phyloP scores from a whole-genome alignment of 345 rosid genomes.

The Eucalyptus sp. region DNA sequence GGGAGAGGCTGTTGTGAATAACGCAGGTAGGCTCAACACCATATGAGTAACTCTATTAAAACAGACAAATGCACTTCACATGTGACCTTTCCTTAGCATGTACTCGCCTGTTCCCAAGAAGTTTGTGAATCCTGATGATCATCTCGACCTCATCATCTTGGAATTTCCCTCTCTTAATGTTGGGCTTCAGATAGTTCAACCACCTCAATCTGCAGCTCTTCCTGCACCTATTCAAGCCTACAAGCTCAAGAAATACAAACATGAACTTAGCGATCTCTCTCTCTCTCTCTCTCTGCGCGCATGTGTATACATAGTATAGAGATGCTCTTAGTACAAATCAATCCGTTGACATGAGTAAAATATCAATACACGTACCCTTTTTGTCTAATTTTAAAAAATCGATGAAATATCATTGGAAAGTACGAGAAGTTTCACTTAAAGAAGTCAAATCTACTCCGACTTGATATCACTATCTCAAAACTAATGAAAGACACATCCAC shows the following conservation, averaged over 20 bases:
- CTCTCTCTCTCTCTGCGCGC: neutral
- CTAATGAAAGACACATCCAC: neutral
- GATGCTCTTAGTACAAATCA: neutral
- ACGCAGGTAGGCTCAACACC: neutral
- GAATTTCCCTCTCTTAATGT: slow-evolving; percentile 7
- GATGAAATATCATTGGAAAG: neutral
- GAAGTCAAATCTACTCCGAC: neutral
- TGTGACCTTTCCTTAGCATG: neutral
- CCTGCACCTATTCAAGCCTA: slow-evolving; percentile 6
- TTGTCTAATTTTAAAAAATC: neutral
- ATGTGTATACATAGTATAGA: neutral
- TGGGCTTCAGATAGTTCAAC: slow-evolving; percentile 14
- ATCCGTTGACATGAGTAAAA: neutral
- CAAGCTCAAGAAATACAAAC: neutral
- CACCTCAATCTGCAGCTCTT: slow-evolving; percentile 10
- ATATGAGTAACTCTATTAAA: neutral
- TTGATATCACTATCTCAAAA: neutral
- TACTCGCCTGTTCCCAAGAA: slow-evolving; percentile 7
- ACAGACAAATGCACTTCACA: neutral
- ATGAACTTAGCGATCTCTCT: neutral
- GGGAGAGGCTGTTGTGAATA: neutral
- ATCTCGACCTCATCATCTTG: slow-evolving; percentile 9
- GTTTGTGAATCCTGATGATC: slow-evolving; percentile 1
- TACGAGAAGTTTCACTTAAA: neutral
- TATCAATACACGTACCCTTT: neutral